Base-by-base conservation (phyloP, 371 early-diverging fungal genomes). In the Coemansia sp. region DNA sequence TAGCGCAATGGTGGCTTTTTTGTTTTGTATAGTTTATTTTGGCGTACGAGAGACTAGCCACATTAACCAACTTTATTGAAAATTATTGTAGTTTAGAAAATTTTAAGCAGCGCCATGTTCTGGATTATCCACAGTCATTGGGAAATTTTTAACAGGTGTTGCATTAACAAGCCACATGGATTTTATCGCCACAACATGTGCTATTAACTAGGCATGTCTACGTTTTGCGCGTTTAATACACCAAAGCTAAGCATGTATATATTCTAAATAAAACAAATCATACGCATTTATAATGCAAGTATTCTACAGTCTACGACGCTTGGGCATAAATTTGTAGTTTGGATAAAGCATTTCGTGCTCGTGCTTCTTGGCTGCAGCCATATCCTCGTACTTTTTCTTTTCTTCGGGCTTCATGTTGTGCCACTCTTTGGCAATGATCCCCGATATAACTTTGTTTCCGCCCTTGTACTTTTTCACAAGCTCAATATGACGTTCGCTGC, bases 331-430 rank as follows among this genome's bases (percentile, higher is more conserved):
- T 65, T 83, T 87, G 74, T 88, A 89, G 51, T 83, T 81, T 10
- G 89, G 89, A 59, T 89, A 87, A 42, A 83, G 80, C 45, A 82
- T 48, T 53, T 77, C 71, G 62, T 89, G 89, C 53, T 87, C 84
- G 26, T 66, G 54, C 59, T 85, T 84, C 22, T 65, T 68, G n/a
- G 34, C 37, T 3, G 72, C 77, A 10, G 77, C 77, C 64, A 63
- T 27, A 1, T 72, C 75, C 53, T 68, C 68, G 48, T 73, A 77
- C 31, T 37, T 58, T 31, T 53, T 72, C 29, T 68, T 72, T 1
- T 52, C 47, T 26, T 64, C 69, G 1, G 60, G 50, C 2, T 40
- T 29, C 69, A 77, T 54, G 62, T 37, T 68, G 37, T 66, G 74
- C 77, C 77, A 77, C 47, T 68, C 69, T 26, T 68, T 63, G 29